Evolutionary conservation across 129 eudicot genomes (phyloP), one percentile per base, ranked within the genome.

Genomic region (Saposhnikovia divaricata): DNA sequence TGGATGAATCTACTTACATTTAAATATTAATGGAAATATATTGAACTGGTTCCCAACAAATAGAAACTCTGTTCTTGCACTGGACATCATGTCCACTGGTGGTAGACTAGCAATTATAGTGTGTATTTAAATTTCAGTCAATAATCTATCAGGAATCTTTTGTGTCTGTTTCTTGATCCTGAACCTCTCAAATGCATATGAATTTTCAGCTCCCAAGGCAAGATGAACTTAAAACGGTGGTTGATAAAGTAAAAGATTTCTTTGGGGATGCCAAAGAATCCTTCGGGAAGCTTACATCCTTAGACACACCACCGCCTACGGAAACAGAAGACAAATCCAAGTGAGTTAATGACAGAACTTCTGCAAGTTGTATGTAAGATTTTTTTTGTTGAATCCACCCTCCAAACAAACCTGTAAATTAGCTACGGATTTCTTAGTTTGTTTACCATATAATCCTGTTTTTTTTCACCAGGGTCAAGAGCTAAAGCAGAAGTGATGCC

Each of bases 181-280:
- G 13, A 18, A 15, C 39, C 25, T 80, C 74, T 51, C 74, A 78
- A 34, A 50, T 81, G 44, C 13, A 72, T 74, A 53, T 70, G 48
- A 40, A 61, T 77, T 80, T 78, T 81, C 90, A 95, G 99, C 97
- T 92, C 47, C 99, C 99, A 55, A 81, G 76, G 46, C 79, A 81
- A 85, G 96, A 87, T 16, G 91, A 95, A 84, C 90, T 95, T 69
- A 95, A 92, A 85, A 90, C 97, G 34, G 99, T 95, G 74, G 66
- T 92, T 45, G 99, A 95, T 79, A 92, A 92, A 78, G 99, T 95
- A 71, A 86, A 89, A 78, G 99, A 95, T 72, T 92, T 95, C 88
- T 95, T 95, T n/a, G 97, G 96, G 19, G 90, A 92, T 61, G 91
- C 96, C 65, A 92, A 95, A 82, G 99, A 95, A 78, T 95, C 99